These are phyloP conservation scores for Aciculoconidium aculeatum DNA, from an alignment of 805 yeast species.

Conservation along the genomic window DNA sequence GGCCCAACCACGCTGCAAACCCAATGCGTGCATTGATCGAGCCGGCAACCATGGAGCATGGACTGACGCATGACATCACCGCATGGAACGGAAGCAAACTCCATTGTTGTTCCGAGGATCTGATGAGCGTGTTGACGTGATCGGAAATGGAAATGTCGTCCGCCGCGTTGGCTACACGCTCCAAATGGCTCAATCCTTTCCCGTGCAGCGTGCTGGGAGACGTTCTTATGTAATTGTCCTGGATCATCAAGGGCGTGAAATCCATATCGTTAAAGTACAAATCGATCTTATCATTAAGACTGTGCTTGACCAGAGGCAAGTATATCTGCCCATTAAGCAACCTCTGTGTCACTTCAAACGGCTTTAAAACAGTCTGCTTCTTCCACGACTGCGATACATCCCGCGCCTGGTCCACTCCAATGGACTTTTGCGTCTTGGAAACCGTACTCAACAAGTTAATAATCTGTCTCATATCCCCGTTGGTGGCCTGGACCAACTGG, in stretches of 20 bases:
- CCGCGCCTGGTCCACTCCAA: slow-evolving; percentile 60
- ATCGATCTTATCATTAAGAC: slow-evolving; percentile 77
- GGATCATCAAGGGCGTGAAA: slow-evolving; percentile 92
- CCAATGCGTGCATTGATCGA: slow-evolving; percentile 60
- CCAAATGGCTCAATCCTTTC: slow-evolving; percentile 47
- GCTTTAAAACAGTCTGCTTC: slow-evolving; percentile 84
- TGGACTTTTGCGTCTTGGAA: slow-evolving; percentile 60
- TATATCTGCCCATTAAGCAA: slow-evolving; percentile 56
- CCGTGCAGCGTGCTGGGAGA: slow-evolving; percentile 39
- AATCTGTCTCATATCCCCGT: slow-evolving; percentile 90
- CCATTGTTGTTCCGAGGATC: slow-evolving; percentile 93
- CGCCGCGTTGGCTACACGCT: slow-evolving; percentile 70
- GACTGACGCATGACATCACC: slow-evolving; percentile 75
- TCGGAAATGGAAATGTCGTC: slow-evolving; percentile 85
- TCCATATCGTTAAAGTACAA: slow-evolving; percentile 92
- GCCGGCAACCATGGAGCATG: slow-evolving; percentile 72
- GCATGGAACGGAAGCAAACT: slow-evolving; percentile 89
- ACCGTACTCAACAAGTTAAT: slow-evolving; percentile 84
- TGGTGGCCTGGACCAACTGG: slow-evolving; percentile 76
- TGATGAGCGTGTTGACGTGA: slow-evolving; percentile 70
- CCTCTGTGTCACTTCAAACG: slow-evolving; percentile 80
- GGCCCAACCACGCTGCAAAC: slow-evolving; percentile 86
- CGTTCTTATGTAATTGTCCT: slow-evolving; percentile 80
- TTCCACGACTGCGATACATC: slow-evolving; percentile 70
- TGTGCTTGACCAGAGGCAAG: slow-evolving; percentile 44